These are phyloP conservation scores for Penstemon davidsonii DNA, from an alignment of 257 asterid species.

Conservation along the genomic window DNA sequence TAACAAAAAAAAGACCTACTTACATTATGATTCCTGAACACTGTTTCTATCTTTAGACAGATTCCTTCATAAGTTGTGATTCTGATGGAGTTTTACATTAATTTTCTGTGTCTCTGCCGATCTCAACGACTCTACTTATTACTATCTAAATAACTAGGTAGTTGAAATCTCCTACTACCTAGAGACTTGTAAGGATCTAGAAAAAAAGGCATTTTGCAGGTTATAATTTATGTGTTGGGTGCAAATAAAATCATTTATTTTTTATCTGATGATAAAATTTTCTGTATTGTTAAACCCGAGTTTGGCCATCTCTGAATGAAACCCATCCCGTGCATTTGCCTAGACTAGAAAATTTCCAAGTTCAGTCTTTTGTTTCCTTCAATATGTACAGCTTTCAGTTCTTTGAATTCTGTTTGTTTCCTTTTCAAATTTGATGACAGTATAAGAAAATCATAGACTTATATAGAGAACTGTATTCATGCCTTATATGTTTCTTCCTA, in stretches of 20 bases:
- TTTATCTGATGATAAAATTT: slow-evolving; percentile 1
- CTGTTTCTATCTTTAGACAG: neutral
- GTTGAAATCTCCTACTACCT: neutral
- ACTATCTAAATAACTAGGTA: neutral
- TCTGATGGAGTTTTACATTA: slow-evolving; percentile 3
- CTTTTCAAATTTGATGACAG: neutral
- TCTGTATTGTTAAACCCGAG: neutral
- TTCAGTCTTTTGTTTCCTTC: slow-evolving; percentile 9
- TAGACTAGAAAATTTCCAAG: neutral
- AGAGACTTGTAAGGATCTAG: slow-evolving; percentile 1
- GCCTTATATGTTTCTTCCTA: slow-evolving; percentile 25
- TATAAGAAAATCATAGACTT: neutral
- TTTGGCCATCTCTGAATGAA: neutral
- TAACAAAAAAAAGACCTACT: neutral
- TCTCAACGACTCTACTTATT: neutral
- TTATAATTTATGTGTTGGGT: slow-evolving; percentile 9
- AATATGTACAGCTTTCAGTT: slow-evolving; percentile 4
- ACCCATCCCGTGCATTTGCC: neutral
- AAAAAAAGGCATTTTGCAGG: neutral
- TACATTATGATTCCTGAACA: neutral
- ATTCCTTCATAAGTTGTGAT: slow-evolving; percentile 6
- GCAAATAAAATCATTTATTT: neutral
- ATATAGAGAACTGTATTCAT: slow-evolving; percentile 3
- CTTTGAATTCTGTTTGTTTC: neutral
- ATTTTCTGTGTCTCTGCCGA: slow-evolving; percentile 1